Base-by-base conservation (phyloP, 1,284 basidiomycete species). In the Cutaneotrichosporon cavernicola region DNA sequence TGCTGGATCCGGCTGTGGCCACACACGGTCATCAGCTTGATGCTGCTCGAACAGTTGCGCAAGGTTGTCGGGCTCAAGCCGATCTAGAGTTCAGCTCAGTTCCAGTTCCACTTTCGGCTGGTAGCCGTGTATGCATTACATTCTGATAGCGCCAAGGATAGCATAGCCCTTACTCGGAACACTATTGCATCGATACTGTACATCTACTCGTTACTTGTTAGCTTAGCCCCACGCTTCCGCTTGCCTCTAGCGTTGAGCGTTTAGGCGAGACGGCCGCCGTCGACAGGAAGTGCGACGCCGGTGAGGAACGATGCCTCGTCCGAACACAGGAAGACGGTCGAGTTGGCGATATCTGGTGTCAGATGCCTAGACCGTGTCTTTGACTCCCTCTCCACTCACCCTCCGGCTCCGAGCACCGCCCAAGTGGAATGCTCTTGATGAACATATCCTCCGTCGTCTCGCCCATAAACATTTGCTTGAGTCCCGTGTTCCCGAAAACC, bases 301-400 rank as follows among this genome's bases (percentile, higher is more conserved):
- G 63, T 72, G 52, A 70, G 65, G 66, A 67, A 72, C 31, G 60
- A 53, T 2, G 69, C 66, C 46, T 68, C 65, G 52, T 66, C 63
- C 13, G 64, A 65, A 34, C 67, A 68, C 18, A 72, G 62, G 59
- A 65, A 72, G 50, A 62, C 59, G 18, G 64, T 65, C 47, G 65
- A 52, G 60, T 69, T 62, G 46, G 70, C 70, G 7, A 72, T 67
- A 60, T 72, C 70, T 66, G 52, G 13, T 18, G 60, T 65, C 52
- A 62, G 64, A n/a, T 38, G 1, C 43, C 14, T 5, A n/a, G 14
- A 2, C 4, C 43, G 4, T 40, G 38, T 4, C 38, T 16, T 16
- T 13, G 2, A 50, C 21, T n/a, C 26, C 21, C 50, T 10, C 26
- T 13, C 13, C 43, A 63, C 62, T 61, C 46, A 63, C 65, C 65